phyloP scores from a whole-genome alignment of 768 basidiomycete genomes.

The Melanogaster broomeanus region DNA sequence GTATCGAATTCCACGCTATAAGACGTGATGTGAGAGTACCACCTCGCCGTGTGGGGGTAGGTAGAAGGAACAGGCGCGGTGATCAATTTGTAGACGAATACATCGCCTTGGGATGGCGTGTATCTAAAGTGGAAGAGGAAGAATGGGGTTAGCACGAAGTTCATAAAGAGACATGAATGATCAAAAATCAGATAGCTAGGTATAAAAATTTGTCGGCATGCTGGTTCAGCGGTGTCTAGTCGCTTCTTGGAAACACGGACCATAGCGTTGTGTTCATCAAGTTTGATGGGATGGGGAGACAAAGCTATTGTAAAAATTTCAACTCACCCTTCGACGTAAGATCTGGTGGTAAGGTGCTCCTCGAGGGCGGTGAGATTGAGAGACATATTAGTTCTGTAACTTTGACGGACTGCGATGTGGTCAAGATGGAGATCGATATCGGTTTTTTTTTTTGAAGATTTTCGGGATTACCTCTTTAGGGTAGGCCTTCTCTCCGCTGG shows the following conservation, averaged over 20 bases:
- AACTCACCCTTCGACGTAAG: slow-evolving; percentile 91
- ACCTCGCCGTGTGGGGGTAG: slow-evolving; percentile 78
- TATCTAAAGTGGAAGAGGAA: slow-evolving; percentile 52
- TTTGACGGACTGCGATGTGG: slow-evolving; percentile 16
- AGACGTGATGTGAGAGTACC: slow-evolving; percentile 94
- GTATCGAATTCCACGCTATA: slow-evolving; percentile 75
- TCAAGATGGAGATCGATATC: slow-evolving; percentile 29
- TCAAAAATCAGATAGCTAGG: slow-evolving; percentile 70
- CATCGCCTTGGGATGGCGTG: slow-evolving; percentile 92
- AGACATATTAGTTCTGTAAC: slow-evolving; percentile 50
- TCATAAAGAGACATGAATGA: slow-evolving; percentile 7
- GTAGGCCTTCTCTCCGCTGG: slow-evolving; percentile 19
- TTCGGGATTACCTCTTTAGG: slow-evolving; percentile 31
- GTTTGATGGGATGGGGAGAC: slow-evolving; percentile 15
- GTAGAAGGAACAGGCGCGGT: slow-evolving; percentile 60
- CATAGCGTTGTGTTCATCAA: slow-evolving; percentile 81
- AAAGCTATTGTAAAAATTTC: slow-evolving; percentile 5
- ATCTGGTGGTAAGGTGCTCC: slow-evolving; percentile 80
- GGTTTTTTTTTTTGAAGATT: slow-evolving; percentile 14
- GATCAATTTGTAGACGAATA: slow-evolving; percentile 85
- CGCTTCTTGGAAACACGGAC: slow-evolving; percentile 98
- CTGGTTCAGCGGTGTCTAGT: slow-evolving; percentile 85
- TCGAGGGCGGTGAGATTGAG: slow-evolving; percentile 75
- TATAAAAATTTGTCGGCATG: slow-evolving; percentile 69
- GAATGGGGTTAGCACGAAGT: slow-evolving; percentile 4